Conservation (phyloP, 208 protist species). For the Plasmodiophora brassicae region DNA sequence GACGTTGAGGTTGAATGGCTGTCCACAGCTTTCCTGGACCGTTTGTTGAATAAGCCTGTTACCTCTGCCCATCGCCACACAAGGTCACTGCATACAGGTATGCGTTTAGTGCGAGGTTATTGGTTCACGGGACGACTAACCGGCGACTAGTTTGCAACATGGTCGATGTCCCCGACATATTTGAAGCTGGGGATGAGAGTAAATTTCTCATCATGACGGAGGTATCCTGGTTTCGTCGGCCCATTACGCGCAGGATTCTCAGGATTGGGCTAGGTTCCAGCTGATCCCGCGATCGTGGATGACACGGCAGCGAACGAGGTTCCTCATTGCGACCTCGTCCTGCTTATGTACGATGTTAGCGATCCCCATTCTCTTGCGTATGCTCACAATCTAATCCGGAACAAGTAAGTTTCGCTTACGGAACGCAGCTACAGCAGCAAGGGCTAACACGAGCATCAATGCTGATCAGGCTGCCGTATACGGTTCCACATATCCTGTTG, state of each 20-base stretch:
- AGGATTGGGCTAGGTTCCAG: background rate
- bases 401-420: background rate
- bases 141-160: background rate
- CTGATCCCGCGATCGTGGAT: background rate
- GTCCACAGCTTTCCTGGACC: background rate
- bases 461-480: background rate
- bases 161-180: background rate
- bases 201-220: slow-evolving; percentile 17
- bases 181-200: background rate
- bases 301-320: background rate
- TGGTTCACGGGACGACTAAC: no score
- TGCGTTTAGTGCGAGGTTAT: no score
- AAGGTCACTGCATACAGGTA: background rate
- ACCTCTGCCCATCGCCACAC: background rate
- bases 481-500: background rate
- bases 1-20: background rate
- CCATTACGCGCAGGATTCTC: background rate
- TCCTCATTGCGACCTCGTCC: background rate
- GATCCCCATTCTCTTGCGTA: slow-evolving; percentile 3
- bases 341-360: background rate
- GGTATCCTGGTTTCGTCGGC: background rate
- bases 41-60: background rate
- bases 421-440: background rate
- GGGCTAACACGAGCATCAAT: background rate
- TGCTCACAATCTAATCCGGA: background rate